Base-by-base conservation (phyloP, 192 early-diverging fungal genomes). In the Chytriomyces sp. region DNA sequence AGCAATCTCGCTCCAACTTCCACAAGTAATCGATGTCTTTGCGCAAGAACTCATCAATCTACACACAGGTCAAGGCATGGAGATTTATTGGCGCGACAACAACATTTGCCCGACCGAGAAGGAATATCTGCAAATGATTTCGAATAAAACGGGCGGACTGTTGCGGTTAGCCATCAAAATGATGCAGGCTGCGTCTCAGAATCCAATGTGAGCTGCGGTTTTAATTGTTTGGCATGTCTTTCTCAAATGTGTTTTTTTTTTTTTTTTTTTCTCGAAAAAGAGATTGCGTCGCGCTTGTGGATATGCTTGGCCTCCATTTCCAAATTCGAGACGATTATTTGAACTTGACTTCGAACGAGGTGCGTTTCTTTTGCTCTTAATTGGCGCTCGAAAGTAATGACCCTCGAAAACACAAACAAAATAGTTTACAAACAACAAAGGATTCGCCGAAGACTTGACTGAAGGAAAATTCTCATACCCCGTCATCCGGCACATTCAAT, bases 381-480 rank as follows among this genome's bases (percentile, higher is more conserved):
- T n/a, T 73, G 18, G 16, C 53, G n/a, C 20, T 20, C 60, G 11
- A 24, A 69, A 69, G 9, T 13, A 50, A 48, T 80, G 64, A 24
- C 67, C 10, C n/a, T n/a, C n/a, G n/a, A n/a, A n/a, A n/a, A n/a
- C n/a, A n/a, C n/a, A n/a, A 35, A 28, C 16, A 35, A 35, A 11
- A 46, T 77, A 94, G 89, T 99, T 97, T 77, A 86, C 91, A 6
- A 91, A 94, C 64, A 95, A 94, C 81, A 99, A 99, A 83, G 98
- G 98, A 28, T 99, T 93, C 80, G 97, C 96, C 76, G 98, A 99
- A 84, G 98, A 99, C 78, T 82, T 99, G 59, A 97, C 96, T 0
- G 98, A 99, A 86, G 98, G 98, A 80, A 99, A 99, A 86, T 99
- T 97, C 81, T 97, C 95, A 11, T 99, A 93, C 82, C 94, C 94